phyloP scores from a whole-genome alignment of 345 rosid genomes.

The Lepidium africanum region DNA sequence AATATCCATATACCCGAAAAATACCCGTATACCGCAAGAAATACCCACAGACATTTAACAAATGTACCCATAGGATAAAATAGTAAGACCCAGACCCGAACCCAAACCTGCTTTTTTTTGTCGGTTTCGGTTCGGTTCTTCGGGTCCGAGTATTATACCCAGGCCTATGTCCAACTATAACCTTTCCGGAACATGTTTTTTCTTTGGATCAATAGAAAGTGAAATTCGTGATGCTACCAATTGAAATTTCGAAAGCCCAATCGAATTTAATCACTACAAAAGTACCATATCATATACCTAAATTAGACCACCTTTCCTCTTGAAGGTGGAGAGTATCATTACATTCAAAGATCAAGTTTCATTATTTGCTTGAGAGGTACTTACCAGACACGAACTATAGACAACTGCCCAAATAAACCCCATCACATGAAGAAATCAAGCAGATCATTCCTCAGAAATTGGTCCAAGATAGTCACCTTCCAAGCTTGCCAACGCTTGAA shows the following conservation, averaged over 20 bases:
- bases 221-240: not conserved
- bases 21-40: too few relatives aligned
- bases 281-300: not conserved
- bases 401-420: not conserved
- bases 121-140: too few relatives aligned
- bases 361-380: not conserved
- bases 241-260: too few relatives aligned
- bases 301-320: not conserved
- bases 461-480: conserved; percentile 82
- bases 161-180: too few relatives aligned
- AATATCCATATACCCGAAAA: too few relatives aligned
- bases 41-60: too few relatives aligned
- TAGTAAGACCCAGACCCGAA: too few relatives aligned
- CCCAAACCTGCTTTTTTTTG: too few relatives aligned
- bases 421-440: not conserved
- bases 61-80: too few relatives aligned
- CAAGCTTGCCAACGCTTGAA: conserved; percentile 75
- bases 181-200: too few relatives aligned
- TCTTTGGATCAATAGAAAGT: too few relatives aligned
- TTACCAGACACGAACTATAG: not conserved
- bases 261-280: not conserved
- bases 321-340: not conserved
- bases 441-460: conserved; percentile 23
- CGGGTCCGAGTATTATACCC: too few relatives aligned
- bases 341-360: not conserved